Evolutionary conservation across 805 yeast genomes (phyloP).

Genomic region (Kodamaea kakaduensis): DNA sequence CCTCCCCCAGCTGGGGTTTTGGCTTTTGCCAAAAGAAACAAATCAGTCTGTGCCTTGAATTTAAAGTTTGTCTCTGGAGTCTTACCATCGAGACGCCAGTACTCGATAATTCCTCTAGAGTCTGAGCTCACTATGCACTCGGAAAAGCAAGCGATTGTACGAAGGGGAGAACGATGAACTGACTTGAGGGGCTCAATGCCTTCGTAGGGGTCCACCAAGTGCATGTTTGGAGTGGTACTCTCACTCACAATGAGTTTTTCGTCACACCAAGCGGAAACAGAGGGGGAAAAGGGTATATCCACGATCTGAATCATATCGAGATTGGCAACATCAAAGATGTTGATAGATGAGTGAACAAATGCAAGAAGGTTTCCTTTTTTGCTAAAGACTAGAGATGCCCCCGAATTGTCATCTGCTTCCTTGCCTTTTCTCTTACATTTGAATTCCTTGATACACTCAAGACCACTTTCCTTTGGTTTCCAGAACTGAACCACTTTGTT

Average conservation of each 20-base stretch:
- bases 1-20: no score
- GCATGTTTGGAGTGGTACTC: slow-evolving; percentile 9
- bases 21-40: slow-evolving; percentile 28
- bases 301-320: slow-evolving; percentile 35
- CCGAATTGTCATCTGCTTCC: no score
- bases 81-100: slow-evolving; percentile 16
- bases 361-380: no score
- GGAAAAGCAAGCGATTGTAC: slow-evolving; percentile 11
- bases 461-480: slow-evolving; percentile 11
- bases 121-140: slow-evolving; percentile 21
- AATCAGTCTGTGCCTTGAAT: slow-evolving; percentile 37
- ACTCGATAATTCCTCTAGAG: slow-evolving; percentile 19
- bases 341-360: no score
- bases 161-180: slow-evolving; percentile 14
- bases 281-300: slow-evolving; percentile 23
- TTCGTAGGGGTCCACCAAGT: slow-evolving; percentile 13
- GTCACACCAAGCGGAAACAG: slow-evolving; percentile 14
- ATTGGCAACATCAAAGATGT: slow-evolving; percentile 31
- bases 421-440: no score
- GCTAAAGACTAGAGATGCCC: no score
- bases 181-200: slow-evolving; percentile 9
- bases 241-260: slow-evolving; percentile 14
- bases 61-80: slow-evolving; percentile 19
- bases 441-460: slow-evolving; percentile 15
- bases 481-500: slow-evolving; percentile 22